A percentile compares a stretch with the other conserved stretches of the same genome.
These are phyloP conservation scores for Starmerella etchellsii DNA, from an alignment of 805 yeast genomes.

Conservation along the genomic window DNA sequence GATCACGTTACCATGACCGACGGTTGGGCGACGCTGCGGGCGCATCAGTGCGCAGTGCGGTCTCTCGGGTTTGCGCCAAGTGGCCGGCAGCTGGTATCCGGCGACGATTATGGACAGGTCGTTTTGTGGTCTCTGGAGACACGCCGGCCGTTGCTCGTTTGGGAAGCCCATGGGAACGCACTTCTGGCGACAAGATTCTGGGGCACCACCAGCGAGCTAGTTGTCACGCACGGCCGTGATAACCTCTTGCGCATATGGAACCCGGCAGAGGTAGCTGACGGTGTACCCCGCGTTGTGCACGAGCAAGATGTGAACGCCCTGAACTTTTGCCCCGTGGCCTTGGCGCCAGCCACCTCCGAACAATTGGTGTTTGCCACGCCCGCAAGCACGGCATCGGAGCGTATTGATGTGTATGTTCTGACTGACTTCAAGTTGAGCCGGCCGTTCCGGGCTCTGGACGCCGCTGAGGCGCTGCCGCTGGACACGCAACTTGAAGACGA, in stretches of 20 bases:
- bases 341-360: conserved; percentile 20
- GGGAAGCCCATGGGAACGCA: conserved; percentile 46
- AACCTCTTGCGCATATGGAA: conserved; percentile 31
- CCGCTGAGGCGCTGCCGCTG: conserved; percentile 7
- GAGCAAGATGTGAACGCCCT: conserved; percentile 59
- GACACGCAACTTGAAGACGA: conserved; percentile 13
- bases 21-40: conserved; percentile 27
- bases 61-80: conserved; percentile 23
- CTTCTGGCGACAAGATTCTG: conserved; percentile 39
- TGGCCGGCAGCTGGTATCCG: conserved; percentile 35
- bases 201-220: conserved; percentile 27
- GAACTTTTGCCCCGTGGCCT: conserved; percentile 56
- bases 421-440: conserved; percentile 11
- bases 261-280: not conserved
- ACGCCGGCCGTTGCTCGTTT: conserved; percentile 42
- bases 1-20: not conserved
- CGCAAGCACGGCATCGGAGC: conserved; percentile 48
- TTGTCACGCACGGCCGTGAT: conserved; percentile 59
- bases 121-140: conserved; percentile 52
- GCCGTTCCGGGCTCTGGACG: conserved; percentile 15
- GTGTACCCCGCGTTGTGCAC: conserved; percentile 28
- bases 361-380: conserved; percentile 41
- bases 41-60: conserved; percentile 27
- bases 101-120: conserved; percentile 51
- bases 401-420: conserved; percentile 47